Percentiles rank a stretch among this genome's conserved stretches.
phyloP scores from a whole-genome alignment of 495 filamentous ascomycete species.

The Penicillium manginii region DNA sequence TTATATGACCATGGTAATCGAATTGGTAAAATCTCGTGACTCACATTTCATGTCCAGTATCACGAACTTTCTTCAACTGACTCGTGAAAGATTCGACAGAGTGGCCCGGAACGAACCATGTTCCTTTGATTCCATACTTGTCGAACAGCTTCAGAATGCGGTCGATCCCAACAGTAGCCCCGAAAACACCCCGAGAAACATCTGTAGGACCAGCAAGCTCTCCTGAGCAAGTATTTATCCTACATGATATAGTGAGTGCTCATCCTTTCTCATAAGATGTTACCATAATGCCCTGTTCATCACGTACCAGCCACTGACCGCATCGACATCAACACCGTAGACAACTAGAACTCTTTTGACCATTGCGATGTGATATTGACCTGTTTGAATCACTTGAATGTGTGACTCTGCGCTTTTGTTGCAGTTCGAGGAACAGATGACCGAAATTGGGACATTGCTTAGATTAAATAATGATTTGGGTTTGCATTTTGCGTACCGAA shows the following conservation, averaged over 20 bases:
- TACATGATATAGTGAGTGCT: neutral
- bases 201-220: neutral
- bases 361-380: neutral
- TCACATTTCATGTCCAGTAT: conserved; percentile 41
- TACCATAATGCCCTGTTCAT: neutral
- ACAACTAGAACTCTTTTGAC: conserved; percentile 50
- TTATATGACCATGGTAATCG: neutral
- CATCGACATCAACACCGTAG: conserved; percentile 51
- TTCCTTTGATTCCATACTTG: conserved; percentile 44
- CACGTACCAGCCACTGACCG: conserved; percentile 4
- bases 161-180: conserved; percentile 44
- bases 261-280: neutral
- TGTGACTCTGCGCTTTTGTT: no score
- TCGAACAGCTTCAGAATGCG: conserved; percentile 41
- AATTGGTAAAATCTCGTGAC: neutral
- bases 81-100: conserved; percentile 41
- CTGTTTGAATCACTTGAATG: no score
- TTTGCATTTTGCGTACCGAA: no score
- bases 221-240: conserved; percentile 15
- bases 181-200: conserved; percentile 36
- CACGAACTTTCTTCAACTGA: conserved; percentile 38
- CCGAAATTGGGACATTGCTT: no score
- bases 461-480: no score
- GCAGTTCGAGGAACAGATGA: no score
- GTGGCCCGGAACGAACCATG: conserved; percentile 48